phyloP scores from a whole-genome alignment of 225 moss, liverwort and hornwort genomes.

The Sphagnum tenellum region DNA sequence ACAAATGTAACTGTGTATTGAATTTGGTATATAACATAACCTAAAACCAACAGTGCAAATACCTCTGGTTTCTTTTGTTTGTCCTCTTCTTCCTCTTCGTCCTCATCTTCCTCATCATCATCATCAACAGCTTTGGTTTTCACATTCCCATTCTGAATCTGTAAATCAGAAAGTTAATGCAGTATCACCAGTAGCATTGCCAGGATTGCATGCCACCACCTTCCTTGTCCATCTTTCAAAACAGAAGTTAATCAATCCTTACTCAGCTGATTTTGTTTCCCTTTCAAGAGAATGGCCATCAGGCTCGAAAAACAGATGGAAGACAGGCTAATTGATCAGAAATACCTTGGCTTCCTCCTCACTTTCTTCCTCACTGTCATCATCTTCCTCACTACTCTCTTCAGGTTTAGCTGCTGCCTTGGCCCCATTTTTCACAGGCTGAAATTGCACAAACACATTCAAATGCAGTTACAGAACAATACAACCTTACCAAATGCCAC shows the following conservation, averaged over 20 bases:
- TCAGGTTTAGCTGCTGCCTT: slow-evolving; percentile 12
- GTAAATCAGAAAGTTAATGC: not conserved
- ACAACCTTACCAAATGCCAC: not conserved
- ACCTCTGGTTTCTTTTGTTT: slow-evolving; percentile 17
- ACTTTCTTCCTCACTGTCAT: slow-evolving; percentile 51
- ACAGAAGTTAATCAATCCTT: too few species aligned
- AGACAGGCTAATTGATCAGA: slow-evolving; percentile 3
- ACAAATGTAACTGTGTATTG: too few species aligned
- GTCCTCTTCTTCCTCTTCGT: not conserved
- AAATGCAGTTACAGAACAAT: not conserved
- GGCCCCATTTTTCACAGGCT: slow-evolving; percentile 28
- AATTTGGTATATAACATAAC: not conserved
- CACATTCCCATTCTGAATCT: slow-evolving; percentile 29
- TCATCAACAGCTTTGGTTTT: slow-evolving; percentile 16
- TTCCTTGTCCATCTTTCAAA: too few species aligned
- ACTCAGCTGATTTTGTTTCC: too few species aligned
- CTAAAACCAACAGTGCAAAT: slow-evolving; percentile 17
- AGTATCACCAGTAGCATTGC: too few species aligned
- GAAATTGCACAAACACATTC: slow-evolving; percentile 10
- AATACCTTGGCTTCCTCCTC: slow-evolving; percentile 37
- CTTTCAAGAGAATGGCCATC: not conserved
- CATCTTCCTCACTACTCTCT: slow-evolving; percentile 39
- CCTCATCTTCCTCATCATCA: slow-evolving; percentile 8
- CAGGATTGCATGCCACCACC: too few species aligned
- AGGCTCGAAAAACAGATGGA: not conserved